Base-by-base conservation (phyloP, 2,329 filamentous ascomycete species). In the Pyrenophora teres region DNA sequence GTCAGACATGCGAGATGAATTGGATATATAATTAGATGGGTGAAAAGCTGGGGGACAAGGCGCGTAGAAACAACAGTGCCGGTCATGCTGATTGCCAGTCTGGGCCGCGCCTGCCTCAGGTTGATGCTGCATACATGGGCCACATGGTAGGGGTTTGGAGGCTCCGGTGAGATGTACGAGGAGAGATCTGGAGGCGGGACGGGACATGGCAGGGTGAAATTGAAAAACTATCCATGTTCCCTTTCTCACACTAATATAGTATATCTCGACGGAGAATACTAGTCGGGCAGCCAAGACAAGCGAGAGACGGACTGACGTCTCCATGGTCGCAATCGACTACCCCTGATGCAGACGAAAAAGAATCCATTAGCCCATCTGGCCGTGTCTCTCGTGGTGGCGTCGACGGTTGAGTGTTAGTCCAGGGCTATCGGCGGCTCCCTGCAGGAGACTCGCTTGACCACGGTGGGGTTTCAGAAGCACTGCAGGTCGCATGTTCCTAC, bases 381-480 rank as follows among this genome's bases (percentile, higher is more conserved):
- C 23, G 8, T 8, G 23, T 25, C 23, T 25, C 8, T 25, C 23
- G 23, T 9, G 6, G 8, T 30, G 27, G 27, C 27, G 39, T 27
- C 39, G 38, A 21, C 31, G 32, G 23, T 42, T 50, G 40, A 31
- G 33, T 19, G 27, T 27, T 48, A 49, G 50, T 32, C 39, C 18
- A 21, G 45, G 39, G 27, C 45, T 31, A 53, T 53, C 39, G 47
- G 50, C 50, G 50, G 50, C 50, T 45, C 50, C 50, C 50, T 53
- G 50, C 50, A 53, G 50, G n/a, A 37, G 36, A 37, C 41, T 50
- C 40, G 50, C 46, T 50, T 50, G 46, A 50, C 36, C 35, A 35
- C 30, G n/a, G 50, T 30, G 37, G 50, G 40, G 50, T 53, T 53
- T 53, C 50, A 52, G 40, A 49, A 38, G 38, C 30, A 42, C 36